These are phyloP conservation scores for Penstemon barbatus DNA, from an alignment of 257 asterid species.

Conservation along the genomic window DNA sequence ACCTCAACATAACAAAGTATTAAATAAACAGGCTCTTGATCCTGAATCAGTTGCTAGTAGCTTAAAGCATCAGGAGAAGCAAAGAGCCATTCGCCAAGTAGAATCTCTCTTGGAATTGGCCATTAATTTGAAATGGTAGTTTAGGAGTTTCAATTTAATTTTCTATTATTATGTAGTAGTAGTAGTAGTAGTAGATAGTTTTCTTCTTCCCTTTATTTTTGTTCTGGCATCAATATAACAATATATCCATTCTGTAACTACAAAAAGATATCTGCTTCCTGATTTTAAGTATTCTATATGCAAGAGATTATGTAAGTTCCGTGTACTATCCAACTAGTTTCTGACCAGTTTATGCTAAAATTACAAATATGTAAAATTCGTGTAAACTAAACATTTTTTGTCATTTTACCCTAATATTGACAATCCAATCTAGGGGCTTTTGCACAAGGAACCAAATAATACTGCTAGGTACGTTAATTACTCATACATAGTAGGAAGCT, in stretches of 20 bases:
- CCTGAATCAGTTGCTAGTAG: slow-evolving; percentile 74
- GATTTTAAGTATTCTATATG: not conserved
- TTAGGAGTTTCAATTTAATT: not conserved
- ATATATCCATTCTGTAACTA: too few species aligned
- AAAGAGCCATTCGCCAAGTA: slow-evolving; percentile 72
- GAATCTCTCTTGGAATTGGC: slow-evolving; percentile 77
- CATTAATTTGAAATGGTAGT: slow-evolving; percentile 70
- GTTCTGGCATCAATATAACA: too few species aligned
- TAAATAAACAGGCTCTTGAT: slow-evolving; percentile 54
- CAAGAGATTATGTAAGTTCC: not conserved
- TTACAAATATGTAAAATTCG: not conserved
- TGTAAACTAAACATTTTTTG: too few species aligned
- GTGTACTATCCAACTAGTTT: not conserved
- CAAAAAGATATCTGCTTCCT: slow-evolving; percentile 2
- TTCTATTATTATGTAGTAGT: not conserved
- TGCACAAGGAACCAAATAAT: not conserved
- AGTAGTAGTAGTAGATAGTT: too few species aligned
- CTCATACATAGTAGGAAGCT: slow-evolving; percentile 19
- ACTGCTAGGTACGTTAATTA: not conserved
- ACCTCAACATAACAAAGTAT: slow-evolving; percentile 40
- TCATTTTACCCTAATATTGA: not conserved
- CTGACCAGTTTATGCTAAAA: not conserved
- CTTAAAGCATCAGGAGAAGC: slow-evolving; percentile 90
- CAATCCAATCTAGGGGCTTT: slow-evolving; percentile 3
- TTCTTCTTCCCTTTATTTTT: too few species aligned